phyloP scores from a whole-genome alignment of 2,329 filamentous ascomycete species.

The Fusarium avenaceum region DNA sequence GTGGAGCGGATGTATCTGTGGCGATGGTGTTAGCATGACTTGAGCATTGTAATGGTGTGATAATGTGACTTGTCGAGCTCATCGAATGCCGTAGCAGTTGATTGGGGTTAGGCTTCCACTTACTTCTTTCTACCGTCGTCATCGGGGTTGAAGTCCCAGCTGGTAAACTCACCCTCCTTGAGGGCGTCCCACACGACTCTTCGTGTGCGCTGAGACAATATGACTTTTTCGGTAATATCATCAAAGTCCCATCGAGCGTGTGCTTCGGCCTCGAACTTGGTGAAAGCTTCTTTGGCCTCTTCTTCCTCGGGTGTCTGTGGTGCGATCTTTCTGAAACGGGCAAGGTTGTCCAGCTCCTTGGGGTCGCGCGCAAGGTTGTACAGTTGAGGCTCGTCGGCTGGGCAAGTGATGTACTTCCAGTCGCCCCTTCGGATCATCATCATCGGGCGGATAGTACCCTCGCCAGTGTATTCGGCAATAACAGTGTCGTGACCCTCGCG shows the following conservation, averaged over 20 bases:
- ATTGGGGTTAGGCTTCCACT: constrained; percentile 47
- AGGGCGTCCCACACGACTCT: constrained; percentile 85
- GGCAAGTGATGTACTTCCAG: constrained; percentile 93
- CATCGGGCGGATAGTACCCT: constrained; percentile 88
- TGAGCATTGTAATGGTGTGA: constrained; percentile 47
- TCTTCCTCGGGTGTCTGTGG: constrained; percentile 60
- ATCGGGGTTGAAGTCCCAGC: constrained; percentile 87
- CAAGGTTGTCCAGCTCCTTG: constrained; percentile 80
- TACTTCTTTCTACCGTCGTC: constrained; percentile 77
- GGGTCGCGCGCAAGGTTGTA: constrained; percentile 85
- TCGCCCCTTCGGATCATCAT: constrained; percentile 93
- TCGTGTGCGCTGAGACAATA: constrained; percentile 83
- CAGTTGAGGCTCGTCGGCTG: constrained; percentile 85
- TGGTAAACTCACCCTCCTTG: constrained; percentile 79
- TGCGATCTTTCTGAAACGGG: constrained; percentile 58
- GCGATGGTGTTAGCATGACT: constrained; percentile 48
- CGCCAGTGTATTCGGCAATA: constrained; percentile 95
- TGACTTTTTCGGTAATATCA: constrained; percentile 79
- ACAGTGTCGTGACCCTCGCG: constrained; percentile 82
- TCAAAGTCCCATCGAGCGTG: constrained; percentile 84
- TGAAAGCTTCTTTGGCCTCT: constrained; percentile 64
- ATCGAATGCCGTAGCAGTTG: constrained; percentile 28
- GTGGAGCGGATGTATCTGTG: constrained; percentile 86
- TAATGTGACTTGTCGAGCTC: constrained; percentile 41
- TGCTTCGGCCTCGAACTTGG: constrained; percentile 81